phyloP scores from a whole-genome alignment of 345 rosid genomes.

The Clarkia xantiana region DNA sequence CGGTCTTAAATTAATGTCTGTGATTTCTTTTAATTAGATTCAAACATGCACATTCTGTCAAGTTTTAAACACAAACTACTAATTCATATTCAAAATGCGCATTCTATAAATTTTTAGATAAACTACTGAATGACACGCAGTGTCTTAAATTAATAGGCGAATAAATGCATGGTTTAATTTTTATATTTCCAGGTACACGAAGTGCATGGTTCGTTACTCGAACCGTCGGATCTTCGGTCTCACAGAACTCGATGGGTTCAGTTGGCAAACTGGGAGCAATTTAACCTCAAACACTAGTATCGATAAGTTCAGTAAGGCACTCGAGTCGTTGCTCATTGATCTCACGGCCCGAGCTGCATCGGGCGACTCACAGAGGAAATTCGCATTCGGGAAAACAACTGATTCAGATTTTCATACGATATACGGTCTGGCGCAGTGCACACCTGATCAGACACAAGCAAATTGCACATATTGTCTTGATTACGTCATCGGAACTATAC shows the following conservation, averaged over 20 bases:
- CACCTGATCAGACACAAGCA: constrained; percentile 14
- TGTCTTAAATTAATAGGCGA: too few species aligned
- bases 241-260: too few species aligned
- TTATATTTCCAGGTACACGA: too few species aligned
- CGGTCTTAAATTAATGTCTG: too few species aligned
- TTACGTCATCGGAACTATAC: background rate
- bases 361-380: constrained; percentile 12
- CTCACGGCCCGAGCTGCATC: constrained; percentile 9
- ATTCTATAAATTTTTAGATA: too few species aligned
- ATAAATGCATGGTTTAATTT: too few species aligned
- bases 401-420: background rate
- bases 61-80: too few species aligned
- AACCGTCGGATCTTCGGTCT: background rate
- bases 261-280: too few species aligned
- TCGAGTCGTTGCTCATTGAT: constrained; percentile 1
- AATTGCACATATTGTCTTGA: constrained; percentile 11
- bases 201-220: constrained; percentile 12
- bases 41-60: too few species aligned
- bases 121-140: too few species aligned
- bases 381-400: constrained; percentile 7
- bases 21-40: too few species aligned
- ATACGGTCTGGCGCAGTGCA: constrained; percentile 23
- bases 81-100: too few species aligned
- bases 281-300: background rate
- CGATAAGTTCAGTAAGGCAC: constrained; percentile 2